Evolutionary conservation across 2,329 filamentous ascomycete genomes (phyloP), one percentile per base, ranked within the genome.

Genomic region (Penicillium decumbens): DNA sequence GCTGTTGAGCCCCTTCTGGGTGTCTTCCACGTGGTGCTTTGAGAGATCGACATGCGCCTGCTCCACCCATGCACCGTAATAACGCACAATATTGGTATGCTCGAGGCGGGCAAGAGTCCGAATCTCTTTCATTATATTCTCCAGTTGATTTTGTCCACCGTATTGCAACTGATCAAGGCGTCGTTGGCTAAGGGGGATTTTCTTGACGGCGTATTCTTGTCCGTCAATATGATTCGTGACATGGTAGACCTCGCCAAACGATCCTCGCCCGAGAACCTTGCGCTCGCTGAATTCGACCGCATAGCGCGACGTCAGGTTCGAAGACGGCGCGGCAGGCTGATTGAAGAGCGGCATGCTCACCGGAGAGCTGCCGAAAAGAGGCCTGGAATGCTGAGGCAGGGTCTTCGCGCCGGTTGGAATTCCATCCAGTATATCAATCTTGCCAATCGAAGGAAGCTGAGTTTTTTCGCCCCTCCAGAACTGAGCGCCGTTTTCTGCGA

Each of bases 1-100:
- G n/a, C 23, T 40, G 6, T 40, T 24, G 23, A 40, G 24, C 13
- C n/a, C 38, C 38, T 40, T 27, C 6, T 40, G 10, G 10, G 27
- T 25, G 13, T 27, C 38, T 27, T 40, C 24, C 38, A 27, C 7
- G 12, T 24, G 23, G n/a, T 40, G 27, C 20, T 40, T 40, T 5
- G 38, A 40, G 23, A 40, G 38, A 27, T 27, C 45, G 37, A 61
- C 25, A 49, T 66, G 74, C 30, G 58, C 64, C 45, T 71, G 68
- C 58, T 87, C 84, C 12, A 85, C 72, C 84, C 84, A 87, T 12
- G 80, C 80, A 44, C 77, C 77, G 60, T 81, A 81, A 58, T 87
- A 87, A 23, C 83, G 76, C 30, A 87, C 83, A 47, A 87, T 78
- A 60, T 87, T 85, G 4, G 75, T 75, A 64, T 87, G 83, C 40